Percentiles rank a stretch among this genome's conserved stretches.
These are phyloP conservation scores for Primulina huaijiensis DNA, from an alignment of 257 asterid species.

Conservation along the genomic window DNA sequence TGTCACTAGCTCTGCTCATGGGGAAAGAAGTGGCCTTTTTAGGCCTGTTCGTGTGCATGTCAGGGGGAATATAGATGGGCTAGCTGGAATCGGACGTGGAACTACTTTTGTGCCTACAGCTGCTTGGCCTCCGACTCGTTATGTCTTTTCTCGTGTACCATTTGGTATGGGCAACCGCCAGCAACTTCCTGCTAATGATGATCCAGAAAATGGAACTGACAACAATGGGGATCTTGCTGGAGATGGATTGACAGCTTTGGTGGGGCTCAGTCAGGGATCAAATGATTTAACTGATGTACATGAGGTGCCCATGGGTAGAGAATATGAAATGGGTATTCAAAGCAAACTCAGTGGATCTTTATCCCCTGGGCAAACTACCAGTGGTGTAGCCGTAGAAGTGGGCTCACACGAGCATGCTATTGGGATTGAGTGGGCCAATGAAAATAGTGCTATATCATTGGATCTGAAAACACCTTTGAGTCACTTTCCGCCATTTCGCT, in stretches of 20 bases:
- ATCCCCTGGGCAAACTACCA: conserved; percentile 49
- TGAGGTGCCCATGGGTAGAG: conserved; percentile 59
- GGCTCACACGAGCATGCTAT: conserved; percentile 57
- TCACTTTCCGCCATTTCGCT: conserved; percentile 95
- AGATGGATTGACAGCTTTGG: conserved; percentile 94
- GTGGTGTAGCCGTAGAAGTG: conserved; percentile 59
- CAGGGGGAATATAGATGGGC: conserved; percentile 83
- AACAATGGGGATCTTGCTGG: conserved; percentile 72
- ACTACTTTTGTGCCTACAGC: conserved; percentile 72
- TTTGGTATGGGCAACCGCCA: conserved; percentile 86
- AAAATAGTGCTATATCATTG: conserved; percentile 66
- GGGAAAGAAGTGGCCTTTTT: conserved; percentile 69
- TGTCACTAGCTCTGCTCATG: conserved; percentile 64
- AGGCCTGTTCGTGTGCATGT: conserved; percentile 86
- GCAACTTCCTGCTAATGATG: conserved; percentile 72
- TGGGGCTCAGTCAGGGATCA: conserved; percentile 88
- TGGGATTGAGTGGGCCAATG: conserved; percentile 75
- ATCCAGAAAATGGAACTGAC: conserved; percentile 68
- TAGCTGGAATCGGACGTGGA: conserved; percentile 96
- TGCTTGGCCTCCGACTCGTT: conserved; percentile 96
- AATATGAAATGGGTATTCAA: conserved; percentile 46
- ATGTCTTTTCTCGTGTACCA: conserved; percentile 98
- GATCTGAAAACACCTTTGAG: conserved; percentile 91
- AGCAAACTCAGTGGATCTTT: conserved; percentile 46
- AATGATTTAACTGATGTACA: conserved; percentile 45